Evolutionary conservation across 2,329 filamentous ascomycete genomes (phyloP).

Genomic region (Xylariaceae sp.): DNA sequence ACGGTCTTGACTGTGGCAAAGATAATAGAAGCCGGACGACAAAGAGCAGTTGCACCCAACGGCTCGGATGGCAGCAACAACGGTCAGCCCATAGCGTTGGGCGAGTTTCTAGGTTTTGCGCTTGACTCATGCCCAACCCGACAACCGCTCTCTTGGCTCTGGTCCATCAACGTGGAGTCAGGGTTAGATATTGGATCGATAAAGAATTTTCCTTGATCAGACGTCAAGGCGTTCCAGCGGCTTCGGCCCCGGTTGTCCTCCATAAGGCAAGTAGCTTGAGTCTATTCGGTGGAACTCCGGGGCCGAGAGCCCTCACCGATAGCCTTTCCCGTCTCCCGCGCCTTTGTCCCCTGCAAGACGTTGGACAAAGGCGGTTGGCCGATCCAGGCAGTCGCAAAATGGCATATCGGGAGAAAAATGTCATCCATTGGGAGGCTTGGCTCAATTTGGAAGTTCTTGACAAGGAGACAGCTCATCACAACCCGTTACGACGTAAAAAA

Average conservation of each 20-base stretch:
- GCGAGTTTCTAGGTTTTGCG: no score
- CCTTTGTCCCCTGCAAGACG: background rate
- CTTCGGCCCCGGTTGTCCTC: background rate
- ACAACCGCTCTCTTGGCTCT: no score
- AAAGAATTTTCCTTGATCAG: background rate
- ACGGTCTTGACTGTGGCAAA: background rate
- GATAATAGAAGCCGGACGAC: background rate
- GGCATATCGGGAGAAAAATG: no score
- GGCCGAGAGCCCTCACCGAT: background rate
- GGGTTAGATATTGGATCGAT: background rate
- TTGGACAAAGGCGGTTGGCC: no score
- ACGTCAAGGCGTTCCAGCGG: background rate
- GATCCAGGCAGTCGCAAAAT: no score
- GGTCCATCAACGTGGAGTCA: background rate
- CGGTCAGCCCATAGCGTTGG: background rate
- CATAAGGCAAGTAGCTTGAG: slow-evolving; percentile 2
- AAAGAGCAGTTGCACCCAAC: background rate
- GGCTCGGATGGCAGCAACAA: background rate
- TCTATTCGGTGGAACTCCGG: background rate
- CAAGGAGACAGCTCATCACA: no score
- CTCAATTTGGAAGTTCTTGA: no score
- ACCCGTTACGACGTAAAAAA: no score
- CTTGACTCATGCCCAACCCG: background rate
- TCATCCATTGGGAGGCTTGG: no score
- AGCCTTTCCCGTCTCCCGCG: background rate